Base-by-base conservation (phyloP, 257 asterid genomes). In the Solanum bukasovii region DNA sequence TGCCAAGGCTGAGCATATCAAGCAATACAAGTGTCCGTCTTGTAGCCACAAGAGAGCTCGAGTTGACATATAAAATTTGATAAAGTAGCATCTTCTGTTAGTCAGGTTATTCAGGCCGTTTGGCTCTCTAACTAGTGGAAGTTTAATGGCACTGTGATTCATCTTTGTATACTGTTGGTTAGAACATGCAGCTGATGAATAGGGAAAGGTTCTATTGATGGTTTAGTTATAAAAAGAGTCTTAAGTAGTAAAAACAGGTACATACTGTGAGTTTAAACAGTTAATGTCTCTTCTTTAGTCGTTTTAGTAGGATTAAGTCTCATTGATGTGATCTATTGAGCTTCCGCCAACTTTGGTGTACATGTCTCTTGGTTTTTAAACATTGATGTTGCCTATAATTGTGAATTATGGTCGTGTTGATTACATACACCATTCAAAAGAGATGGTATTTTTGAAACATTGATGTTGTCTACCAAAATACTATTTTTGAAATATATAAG, bases 11-110 rank as follows among this genome's bases (percentile, higher is more conserved):
- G 96, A 93, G 90, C 94, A 93, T 86, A 94, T 96, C 88, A 94
- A 95, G 95, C 95, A 93, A 86, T 95, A 94, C 93, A 95, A 94
- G 88, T 95, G 98, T n/a, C 98, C 98, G 13, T 85, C 98, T 5
- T 96, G 98, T 93, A 93, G 92, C 94, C 94, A 90, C 94, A 96
- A 96, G 91, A 91, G 93, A 87, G 86, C 91, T 75, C 96, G 96
- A 46, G 77, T 52, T 82, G 86, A 82, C 86, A 31, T 49, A 18
- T 82, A 82, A 31, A 82, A 49, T 49, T 27, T 3, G 68, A 82
- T 46, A 44, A 78, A 2, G n/a, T 77, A 77, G 63, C 84, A 78
- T 52, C 84, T 16, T 79, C 20, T 79, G 68, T 81, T 81, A 63
- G 67, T 44, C 65, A 46, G 85, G 85, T 27, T 81, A 81, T 81